Evolutionary conservation across 495 filamentous ascomycete species (phyloP).

Genomic region (Staphylotrichum longicolle): DNA sequence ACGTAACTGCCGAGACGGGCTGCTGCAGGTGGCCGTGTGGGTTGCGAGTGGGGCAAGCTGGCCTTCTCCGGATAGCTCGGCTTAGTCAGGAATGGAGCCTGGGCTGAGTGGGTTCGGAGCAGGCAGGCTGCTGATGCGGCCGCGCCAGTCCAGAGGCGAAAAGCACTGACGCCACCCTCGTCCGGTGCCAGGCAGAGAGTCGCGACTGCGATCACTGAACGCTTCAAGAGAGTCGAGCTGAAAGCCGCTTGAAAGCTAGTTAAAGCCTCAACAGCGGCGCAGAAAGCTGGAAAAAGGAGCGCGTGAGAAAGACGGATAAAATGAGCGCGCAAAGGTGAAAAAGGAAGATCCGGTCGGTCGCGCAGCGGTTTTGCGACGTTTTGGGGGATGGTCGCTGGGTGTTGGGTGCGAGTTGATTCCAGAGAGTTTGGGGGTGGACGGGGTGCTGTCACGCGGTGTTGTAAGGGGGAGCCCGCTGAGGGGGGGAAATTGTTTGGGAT

Average conservation of each 20-base stretch:
- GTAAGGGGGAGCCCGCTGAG: constrained; percentile 35
- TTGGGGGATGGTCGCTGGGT: constrained; percentile 23
- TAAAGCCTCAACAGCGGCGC: constrained; percentile 36
- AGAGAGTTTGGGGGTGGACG: constrained; percentile 28
- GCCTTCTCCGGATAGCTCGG: constrained; percentile 15
- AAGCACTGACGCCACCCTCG: constrained; percentile 26
- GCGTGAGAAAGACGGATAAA: constrained; percentile 10
- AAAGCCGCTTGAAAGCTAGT: constrained; percentile 39
- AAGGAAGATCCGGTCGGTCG: constrained; percentile 19
- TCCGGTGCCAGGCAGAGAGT: constrained; percentile 4
- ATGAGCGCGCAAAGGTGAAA: constrained; percentile 26
- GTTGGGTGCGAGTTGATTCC: constrained; percentile 30
- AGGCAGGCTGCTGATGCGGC: constrained; percentile 29
- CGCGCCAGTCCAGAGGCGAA: constrained; percentile 26
- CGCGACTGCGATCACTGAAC: constrained; percentile 17
- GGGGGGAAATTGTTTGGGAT: constrained; percentile 33
- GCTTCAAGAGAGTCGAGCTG: constrained; percentile 8
- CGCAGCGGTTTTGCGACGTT: constrained; percentile 29
- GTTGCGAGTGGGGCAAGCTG: constrained; percentile 15
- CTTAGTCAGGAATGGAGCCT: constrained; percentile 15
- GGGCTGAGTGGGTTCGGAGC: not conserved
- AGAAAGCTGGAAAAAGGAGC: constrained; percentile 21
- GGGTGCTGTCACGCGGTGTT: constrained; percentile 35
- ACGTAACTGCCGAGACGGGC: constrained; percentile 35
- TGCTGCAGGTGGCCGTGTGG: constrained; percentile 27